Percentiles rank a stretch among this genome's conserved stretches.
These are phyloP conservation scores for Barnettozyma vustinii DNA, from an alignment of 805 yeast species.

Conservation along the genomic window DNA sequence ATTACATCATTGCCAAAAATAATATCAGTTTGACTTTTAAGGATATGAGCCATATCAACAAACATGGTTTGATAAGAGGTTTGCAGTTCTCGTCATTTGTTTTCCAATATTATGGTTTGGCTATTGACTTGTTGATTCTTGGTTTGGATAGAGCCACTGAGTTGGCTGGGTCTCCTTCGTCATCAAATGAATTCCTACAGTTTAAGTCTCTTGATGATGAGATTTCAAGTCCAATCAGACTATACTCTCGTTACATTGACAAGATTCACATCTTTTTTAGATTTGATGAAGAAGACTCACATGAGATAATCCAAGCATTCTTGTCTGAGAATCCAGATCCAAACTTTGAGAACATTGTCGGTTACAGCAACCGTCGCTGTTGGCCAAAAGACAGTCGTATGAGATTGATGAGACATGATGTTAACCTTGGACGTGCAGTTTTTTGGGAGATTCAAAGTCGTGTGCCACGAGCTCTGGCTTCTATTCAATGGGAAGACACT, in stretches of 20 bases:
- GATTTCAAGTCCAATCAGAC: constrained; percentile 64
- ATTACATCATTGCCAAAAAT: constrained; percentile 88
- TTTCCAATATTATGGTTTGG: constrained; percentile 84
- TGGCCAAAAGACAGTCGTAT: constrained; percentile 94
- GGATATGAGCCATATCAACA: constrained; percentile 93
- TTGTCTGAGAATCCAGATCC: constrained; percentile 89
- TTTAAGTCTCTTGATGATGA: constrained; percentile 57
- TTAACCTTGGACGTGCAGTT: constrained; percentile 84
- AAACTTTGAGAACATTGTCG: constrained; percentile 77
- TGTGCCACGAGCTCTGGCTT: constrained; percentile 68
- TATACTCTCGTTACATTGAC: constrained; percentile 81
- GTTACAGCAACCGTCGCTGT: constrained; percentile 82
- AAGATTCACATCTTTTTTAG: constrained; percentile 74
- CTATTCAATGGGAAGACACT: constrained; percentile 73
- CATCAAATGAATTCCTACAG: constrained; percentile 76
- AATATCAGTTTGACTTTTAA: constrained; percentile 78
- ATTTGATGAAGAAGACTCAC: constrained; percentile 67
- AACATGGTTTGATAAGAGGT: constrained; percentile 83
- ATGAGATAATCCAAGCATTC: constrained; percentile 68
- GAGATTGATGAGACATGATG: constrained; percentile 88
- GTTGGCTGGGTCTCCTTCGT: constrained; percentile 69
- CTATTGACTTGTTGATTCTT: constrained; percentile 71
- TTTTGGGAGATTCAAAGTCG: constrained; percentile 86
- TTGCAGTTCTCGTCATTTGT: constrained; percentile 87
- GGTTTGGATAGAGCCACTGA: constrained; percentile 87